Evolutionary conservation across 2,329 filamentous ascomycete genomes (phyloP), one percentile per base, ranked within the genome.

Genomic region (Xylaria sp.): DNA sequence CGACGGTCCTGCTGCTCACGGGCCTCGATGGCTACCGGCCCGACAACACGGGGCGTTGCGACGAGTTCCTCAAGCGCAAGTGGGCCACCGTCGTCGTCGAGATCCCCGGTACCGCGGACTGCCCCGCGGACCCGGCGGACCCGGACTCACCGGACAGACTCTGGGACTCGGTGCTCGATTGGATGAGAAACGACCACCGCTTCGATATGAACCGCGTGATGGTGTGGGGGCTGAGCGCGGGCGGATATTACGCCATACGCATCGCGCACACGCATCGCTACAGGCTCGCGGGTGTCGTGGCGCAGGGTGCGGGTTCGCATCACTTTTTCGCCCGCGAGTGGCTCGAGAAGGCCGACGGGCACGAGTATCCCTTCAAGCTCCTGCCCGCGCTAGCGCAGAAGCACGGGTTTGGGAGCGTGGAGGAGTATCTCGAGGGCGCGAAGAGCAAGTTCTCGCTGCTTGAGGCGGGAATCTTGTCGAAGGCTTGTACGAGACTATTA

Each of bases 81-180:
- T 91, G 88, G 87, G 88, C 80, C 0, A 78, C 78, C 9, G 80
- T 91, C 2, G 83, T 89, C 23, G 81, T 82, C 8, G 89, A 91
- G 74, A 88, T 89, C 59, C 87, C 87, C 0, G 88, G 87, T 0
- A 89, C 87, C 3, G 88, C 86, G 4, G 88, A 91, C 72, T 90
- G 84, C 62, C 88, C 88, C 0, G 86, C 88, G 0, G 85, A 88
- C 65, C 79, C 85, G 31, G 78, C 80, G 0, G 89, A 91, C 70
- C 84, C 88, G 0, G 74, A 76, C 3, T 82, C 82, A 1, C 78
- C 86, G 0, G 89, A 91, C 70, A 80, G 89, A 2, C 75, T 90
- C 40, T 89, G 86, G 83, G 81, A 81, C 31, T 87, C 84, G 63
- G 76, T 91, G 31, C 75, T 91, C 3, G 82, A 82, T 35, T 91